Base-by-base conservation (phyloP, 202 grass and related monocot species). In the Dendrocalamus latiflorus region DNA sequence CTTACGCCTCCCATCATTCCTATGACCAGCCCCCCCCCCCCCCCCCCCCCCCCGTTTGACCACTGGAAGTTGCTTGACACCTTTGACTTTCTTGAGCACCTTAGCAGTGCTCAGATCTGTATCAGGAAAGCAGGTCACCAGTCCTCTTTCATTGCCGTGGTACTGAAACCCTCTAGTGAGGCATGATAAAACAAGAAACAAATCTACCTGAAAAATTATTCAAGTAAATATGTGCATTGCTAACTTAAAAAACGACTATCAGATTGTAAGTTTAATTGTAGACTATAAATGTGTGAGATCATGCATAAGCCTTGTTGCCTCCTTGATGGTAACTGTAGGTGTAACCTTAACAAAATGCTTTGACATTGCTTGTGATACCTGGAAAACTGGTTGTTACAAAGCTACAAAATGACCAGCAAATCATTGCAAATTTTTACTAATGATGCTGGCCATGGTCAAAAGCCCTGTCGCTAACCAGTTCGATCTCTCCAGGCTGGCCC, bases 51-150 rank as follows among this genome's bases (percentile, higher is more conserved):
- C 87, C 78, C 92, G 87, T 87, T 93, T 98, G 68, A 98, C 92
- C 17, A 98, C 95, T 22, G 95, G 95, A 80, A 98, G 91, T 78
- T 98, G 95, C 68, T 95, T 98, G 63, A 98, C 91, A 42, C 89
- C 92, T 88, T 95, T 98, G 26, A 94, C 95, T 75, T 98, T 90
- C 95, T 95, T 98, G 59, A 98, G 91, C 54, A 90, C 85, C 82
- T 98, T 98, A 50, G 95, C 95, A 10, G 91, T 98, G 72, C 92
- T 98, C 83, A 98, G 85, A 89, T 98, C 95, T 65, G 93, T 98
- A 81, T 98, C 95, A 8, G 88, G 89, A 76, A 98, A 98, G 82
- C 95, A 95, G 34, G 95, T 98, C 30, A 98, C 68, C 30, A 98
- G 78, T 90, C 95, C 95, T 87, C 87, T 76, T 70, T 95, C 93